Evolutionary conservation across 192 early-diverging fungal species (phyloP).

Genomic region (Paraglomus occultum): DNA sequence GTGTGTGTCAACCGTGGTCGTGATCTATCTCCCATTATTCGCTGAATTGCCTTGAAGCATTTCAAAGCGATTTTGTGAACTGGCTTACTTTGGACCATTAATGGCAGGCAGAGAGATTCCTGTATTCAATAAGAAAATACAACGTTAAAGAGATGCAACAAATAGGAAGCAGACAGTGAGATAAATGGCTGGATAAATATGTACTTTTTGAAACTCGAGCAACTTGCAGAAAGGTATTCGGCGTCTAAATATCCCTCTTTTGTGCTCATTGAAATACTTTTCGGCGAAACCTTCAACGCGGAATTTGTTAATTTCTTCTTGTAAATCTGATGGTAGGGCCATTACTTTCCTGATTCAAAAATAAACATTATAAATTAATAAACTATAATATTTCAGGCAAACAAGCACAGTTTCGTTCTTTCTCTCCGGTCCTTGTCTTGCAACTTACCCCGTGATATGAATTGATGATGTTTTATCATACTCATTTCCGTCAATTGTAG

Average conservation of each 20-base stretch:
- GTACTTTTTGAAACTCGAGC: conserved; percentile 73
- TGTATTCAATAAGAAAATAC: conserved; percentile 36
- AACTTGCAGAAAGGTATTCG: conserved; percentile 88
- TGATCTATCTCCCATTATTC: conserved; percentile 74
- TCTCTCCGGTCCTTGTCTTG: neutral
- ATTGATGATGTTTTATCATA: no score
- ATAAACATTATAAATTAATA: neutral
- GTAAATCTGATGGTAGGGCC: conserved; percentile 53
- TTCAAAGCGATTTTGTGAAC: conserved; percentile 82
- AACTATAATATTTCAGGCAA: neutral
- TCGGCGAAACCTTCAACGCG: conserved; percentile 84
- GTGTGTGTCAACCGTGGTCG: conserved; percentile 15
- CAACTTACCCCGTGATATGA: neutral
- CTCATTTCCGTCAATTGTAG: no score
- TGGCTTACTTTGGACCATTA: conserved; percentile 76
- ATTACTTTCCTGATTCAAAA: conserved; percentile 9
- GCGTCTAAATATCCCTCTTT: conserved; percentile 79
- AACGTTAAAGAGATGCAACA: conserved; percentile 8
- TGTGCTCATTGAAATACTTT: conserved; percentile 89
- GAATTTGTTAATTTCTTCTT: conserved; percentile 77
- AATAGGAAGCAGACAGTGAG: no score
- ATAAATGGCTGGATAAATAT: neutral
- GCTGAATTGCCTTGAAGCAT: conserved; percentile 83
- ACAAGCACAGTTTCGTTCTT: neutral
- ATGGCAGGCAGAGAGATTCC: conserved; percentile 71